Conservation (phyloP, 768 basidiomycete genomes). For the Sistotremastrum niveocremeum region DNA sequence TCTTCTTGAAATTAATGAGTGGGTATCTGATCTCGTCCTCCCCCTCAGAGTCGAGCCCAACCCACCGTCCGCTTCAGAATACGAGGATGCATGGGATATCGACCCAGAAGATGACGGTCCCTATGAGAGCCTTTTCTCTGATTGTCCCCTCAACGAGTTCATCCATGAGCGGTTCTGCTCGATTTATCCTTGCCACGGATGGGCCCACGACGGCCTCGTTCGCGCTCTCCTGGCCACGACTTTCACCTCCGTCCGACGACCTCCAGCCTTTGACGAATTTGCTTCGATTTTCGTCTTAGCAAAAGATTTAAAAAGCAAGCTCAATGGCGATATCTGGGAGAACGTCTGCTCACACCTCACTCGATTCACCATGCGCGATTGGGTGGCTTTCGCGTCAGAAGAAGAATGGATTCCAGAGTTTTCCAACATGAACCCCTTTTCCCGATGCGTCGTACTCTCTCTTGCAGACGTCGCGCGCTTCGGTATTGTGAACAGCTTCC, state of each 20-base stretch:
- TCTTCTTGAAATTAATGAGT: too few relatives aligned
- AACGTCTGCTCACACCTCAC: constrained; percentile 3
- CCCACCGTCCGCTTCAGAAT: too few relatives aligned
- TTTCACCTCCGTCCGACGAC: constrained; percentile 4
- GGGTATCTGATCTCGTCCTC: too few relatives aligned
- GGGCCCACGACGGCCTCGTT: constrained; percentile 9
- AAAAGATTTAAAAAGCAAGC: background rate
- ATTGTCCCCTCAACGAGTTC: constrained; percentile 7
- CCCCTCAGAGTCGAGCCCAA: too few relatives aligned
- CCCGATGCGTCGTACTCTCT: too few relatives aligned
- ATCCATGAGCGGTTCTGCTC: constrained; percentile 11
- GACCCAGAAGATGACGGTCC: too few relatives aligned
- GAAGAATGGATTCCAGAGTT: constrained; percentile 1
- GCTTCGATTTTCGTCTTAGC: background rate
- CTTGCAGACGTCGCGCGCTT: too few relatives aligned
- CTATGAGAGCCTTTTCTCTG: too few relatives aligned
- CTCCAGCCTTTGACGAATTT: constrained; percentile 4
- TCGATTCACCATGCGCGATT: background rate
- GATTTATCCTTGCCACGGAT: constrained; percentile 7
- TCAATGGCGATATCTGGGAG: background rate
- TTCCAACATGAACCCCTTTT: background rate
- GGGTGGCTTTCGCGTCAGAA: background rate
- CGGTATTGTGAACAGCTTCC: too few relatives aligned
- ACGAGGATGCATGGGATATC: too few relatives aligned
- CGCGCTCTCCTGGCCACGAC: constrained; percentile 9